Conservation (phyloP, 495 filamentous ascomycete genomes). For the Tuber brumale region DNA sequence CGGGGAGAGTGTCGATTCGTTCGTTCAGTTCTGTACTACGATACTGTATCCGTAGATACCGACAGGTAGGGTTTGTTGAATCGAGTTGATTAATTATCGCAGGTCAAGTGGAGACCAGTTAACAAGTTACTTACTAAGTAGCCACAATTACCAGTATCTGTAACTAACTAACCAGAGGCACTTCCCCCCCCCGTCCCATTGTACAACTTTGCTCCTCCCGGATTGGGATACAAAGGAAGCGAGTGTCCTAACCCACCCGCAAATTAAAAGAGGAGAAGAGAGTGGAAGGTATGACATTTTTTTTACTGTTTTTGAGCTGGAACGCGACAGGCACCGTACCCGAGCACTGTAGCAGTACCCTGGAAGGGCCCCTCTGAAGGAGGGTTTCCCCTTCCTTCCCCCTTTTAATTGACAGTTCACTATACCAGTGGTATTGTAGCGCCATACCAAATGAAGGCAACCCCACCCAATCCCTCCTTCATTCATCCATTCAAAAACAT, state of each 20-base stretch:
- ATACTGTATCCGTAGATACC: background rate
- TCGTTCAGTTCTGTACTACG: background rate
- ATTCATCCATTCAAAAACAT: background rate
- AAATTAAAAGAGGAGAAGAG: background rate
- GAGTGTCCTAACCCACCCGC: background rate
- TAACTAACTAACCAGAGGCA: background rate
- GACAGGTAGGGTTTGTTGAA: background rate
- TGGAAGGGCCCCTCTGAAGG: background rate
- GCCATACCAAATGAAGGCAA: background rate
- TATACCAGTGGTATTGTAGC: background rate
- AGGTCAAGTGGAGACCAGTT: background rate
- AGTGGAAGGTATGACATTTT: background rate
- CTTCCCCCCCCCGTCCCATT: background rate
- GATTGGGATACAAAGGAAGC: background rate
- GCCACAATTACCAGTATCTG: background rate
- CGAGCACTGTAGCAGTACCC: background rate
- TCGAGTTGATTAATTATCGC: background rate
- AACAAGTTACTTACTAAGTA: background rate
- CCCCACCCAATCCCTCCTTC: background rate
- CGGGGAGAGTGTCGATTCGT: background rate
- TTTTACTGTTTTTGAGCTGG: background rate
- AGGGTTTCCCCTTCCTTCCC: background rate
- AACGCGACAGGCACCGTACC: background rate
- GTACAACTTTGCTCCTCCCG: background rate
- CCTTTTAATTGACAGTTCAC: background rate